These are phyloP conservation scores for Alternaria triticina DNA, from an alignment of 2,329 filamentous ascomycete species.

Conservation along the genomic window DNA sequence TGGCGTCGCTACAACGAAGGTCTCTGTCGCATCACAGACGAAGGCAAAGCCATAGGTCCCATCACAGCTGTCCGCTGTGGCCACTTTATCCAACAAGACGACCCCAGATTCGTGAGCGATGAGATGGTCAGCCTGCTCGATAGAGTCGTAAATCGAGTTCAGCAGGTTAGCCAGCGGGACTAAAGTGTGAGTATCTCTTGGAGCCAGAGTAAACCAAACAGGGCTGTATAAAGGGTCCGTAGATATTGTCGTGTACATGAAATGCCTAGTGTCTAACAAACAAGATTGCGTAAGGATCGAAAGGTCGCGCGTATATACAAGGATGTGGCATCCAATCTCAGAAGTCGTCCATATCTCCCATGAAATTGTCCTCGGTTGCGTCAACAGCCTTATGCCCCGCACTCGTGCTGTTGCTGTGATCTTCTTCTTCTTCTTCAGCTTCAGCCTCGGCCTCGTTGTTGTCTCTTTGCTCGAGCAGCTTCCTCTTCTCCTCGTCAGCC, in stretches of 20 bases:
- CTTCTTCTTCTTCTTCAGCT: background rate
- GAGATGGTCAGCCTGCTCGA: constrained; percentile 44
- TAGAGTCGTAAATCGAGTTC: constrained; percentile 43
- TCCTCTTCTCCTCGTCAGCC: constrained; percentile 30
- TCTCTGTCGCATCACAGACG: constrained; percentile 53
- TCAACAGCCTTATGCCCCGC: background rate
- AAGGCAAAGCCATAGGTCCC: constrained; percentile 51
- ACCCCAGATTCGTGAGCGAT: constrained; percentile 51
- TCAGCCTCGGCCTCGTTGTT: constrained; percentile 11
- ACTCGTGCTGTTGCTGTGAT: background rate
- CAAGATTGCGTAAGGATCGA: background rate
- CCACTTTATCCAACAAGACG: constrained; percentile 64
- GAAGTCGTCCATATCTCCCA: constrained; percentile 46
- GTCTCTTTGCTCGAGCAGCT: constrained; percentile 15
- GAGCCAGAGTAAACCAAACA: background rate
- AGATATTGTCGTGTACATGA: background rate
- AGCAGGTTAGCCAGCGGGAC: constrained; percentile 41
- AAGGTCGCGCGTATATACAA: constrained; percentile 13
- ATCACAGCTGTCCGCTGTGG: constrained; percentile 58
- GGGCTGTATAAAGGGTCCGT: background rate
- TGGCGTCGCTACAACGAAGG: constrained; percentile 64
- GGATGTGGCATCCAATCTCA: constrained; percentile 12
- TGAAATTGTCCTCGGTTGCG: constrained; percentile 12
- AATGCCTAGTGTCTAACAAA: background rate
- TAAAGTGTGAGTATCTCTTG: background rate